Percentiles rank a stretch among this genome's conserved stretches.
Conservation (phyloP, 345 rosid species). For the Salix koriyanagi region DNA sequence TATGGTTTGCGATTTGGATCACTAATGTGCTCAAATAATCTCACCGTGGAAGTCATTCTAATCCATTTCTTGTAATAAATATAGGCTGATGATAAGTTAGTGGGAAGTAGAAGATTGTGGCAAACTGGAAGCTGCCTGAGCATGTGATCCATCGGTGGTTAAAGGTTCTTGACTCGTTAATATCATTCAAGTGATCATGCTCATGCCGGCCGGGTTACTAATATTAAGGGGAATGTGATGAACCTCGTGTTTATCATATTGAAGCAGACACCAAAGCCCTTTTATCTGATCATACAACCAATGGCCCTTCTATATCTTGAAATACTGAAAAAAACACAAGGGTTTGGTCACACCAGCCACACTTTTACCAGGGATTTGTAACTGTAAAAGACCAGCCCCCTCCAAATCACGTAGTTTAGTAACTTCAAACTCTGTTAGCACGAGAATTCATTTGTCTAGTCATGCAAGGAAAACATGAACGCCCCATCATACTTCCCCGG, state of each 20-base stretch:
- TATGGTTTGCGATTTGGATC: too few relatives aligned
- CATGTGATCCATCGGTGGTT: too few relatives aligned
- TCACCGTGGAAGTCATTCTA: too few relatives aligned
- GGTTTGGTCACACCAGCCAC: background rate
- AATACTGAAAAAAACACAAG: background rate
- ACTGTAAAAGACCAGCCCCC: conserved; percentile 3
- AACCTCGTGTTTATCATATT: background rate
- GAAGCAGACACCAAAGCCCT: background rate
- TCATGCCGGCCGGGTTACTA: background rate
- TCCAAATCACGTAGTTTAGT: conserved; percentile 9
- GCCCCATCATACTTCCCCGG: background rate
- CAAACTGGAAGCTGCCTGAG: too few relatives aligned
- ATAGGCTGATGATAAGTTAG: too few relatives aligned
- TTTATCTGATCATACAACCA: background rate
- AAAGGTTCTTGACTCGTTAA: background rate
- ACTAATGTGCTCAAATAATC: too few relatives aligned
- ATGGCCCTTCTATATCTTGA: background rate
- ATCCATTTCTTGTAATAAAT: too few relatives aligned
- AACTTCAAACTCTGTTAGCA: conserved; percentile 21
- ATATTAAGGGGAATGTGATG: background rate
- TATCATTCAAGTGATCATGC: background rate
- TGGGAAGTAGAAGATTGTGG: too few relatives aligned
- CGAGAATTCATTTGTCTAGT: conserved; percentile 7
- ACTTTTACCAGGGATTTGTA: background rate
- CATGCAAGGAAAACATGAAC: conserved; percentile 43